A percentile compares a stretch with the other conserved stretches of the same genome.
Evolutionary conservation across 768 basidiomycete species (phyloP).

Genomic region (Imleria badia): DNA sequence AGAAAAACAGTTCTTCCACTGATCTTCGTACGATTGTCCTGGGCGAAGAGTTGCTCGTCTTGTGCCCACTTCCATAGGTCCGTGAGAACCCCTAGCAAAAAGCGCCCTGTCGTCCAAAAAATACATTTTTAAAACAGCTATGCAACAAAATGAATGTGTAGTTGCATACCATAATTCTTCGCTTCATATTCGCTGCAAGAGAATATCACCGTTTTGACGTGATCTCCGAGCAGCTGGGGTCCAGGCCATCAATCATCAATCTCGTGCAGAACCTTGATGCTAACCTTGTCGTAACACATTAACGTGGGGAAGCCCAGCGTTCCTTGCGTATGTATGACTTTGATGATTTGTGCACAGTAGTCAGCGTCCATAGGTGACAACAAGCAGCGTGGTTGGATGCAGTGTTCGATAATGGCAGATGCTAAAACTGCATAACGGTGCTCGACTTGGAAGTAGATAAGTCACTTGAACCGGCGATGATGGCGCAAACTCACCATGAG

Average conservation of each 20-base stretch:
- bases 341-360: slow-evolving; percentile 89
- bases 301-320: slow-evolving; percentile 88
- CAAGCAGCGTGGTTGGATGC: slow-evolving; percentile 87
- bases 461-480: neutral
- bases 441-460: slow-evolving; percentile 26
- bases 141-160: neutral
- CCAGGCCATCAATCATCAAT: slow-evolving; percentile 3
- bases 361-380: slow-evolving; percentile 98
- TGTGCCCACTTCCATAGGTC: slow-evolving; percentile 81
- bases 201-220: slow-evolving; percentile 82
- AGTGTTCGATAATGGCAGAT: slow-evolving; percentile 77
- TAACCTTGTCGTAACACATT: slow-evolving; percentile 79
- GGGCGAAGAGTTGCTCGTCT: slow-evolving; percentile 70
- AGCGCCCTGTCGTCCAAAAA: slow-evolving; percentile 61
- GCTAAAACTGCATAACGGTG: slow-evolving; percentile 48
- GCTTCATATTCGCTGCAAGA: slow-evolving; percentile 97
- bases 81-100: slow-evolving; percentile 73
- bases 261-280: slow-evolving; percentile 7
- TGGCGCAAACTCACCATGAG: slow-evolving; percentile 45
- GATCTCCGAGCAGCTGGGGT: slow-evolving; percentile 75
- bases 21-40: slow-evolving; percentile 65
- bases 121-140: neutral
- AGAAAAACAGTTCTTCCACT: slow-evolving; percentile 60
- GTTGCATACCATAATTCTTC: slow-evolving; percentile 77
- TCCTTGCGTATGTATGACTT: slow-evolving; percentile 82